Evolutionary conservation across 495 filamentous ascomycete genomes (phyloP).

Genomic region (Amniculicola lignicola): DNA sequence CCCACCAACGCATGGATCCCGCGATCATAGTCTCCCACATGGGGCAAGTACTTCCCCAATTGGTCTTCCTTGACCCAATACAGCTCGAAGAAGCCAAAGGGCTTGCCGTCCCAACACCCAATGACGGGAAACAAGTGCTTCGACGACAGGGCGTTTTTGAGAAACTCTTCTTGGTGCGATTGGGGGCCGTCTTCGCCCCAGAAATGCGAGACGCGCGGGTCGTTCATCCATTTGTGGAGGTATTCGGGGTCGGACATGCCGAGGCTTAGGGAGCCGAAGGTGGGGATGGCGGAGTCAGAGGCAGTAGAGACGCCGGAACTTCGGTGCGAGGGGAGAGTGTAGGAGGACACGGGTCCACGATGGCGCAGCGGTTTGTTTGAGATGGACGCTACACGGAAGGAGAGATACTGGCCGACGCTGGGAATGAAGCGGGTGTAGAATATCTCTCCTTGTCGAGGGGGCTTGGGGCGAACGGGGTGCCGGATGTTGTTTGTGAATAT

Average conservation of each 20-base stretch:
- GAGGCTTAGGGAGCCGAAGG: conserved; percentile 37
- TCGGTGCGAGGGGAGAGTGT: conserved; percentile 32
- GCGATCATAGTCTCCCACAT: conserved; percentile 75
- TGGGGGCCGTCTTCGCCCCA: conserved; percentile 73
- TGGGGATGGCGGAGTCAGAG: conserved; percentile 40
- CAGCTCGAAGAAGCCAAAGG: conserved; percentile 96
- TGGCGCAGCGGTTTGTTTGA: conserved; percentile 53
- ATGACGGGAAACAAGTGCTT: conserved; percentile 86
- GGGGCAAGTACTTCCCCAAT: conserved; percentile 63
- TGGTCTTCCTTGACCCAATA: conserved; percentile 97
- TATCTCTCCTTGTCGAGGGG: conserved; percentile 78
- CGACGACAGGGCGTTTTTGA: conserved; percentile 59
- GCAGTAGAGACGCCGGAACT: conserved; percentile 30
- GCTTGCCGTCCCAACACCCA: conserved; percentile 89
- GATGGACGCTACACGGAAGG: conserved; percentile 74
- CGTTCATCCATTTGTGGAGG: conserved; percentile 86
- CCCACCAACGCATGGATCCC: conserved; percentile 87
- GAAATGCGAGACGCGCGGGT: conserved; percentile 73
- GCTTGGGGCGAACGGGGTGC: conserved; percentile 86
- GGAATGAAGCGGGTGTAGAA: conserved; percentile 89
- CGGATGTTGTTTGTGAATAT: conserved; percentile 72
- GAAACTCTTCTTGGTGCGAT: conserved; percentile 63
- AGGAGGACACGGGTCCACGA: conserved; percentile 49
- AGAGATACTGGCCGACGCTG: conserved; percentile 77
- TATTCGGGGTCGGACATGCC: conserved; percentile 61